Conservation (phyloP, 2,329 filamentous ascomycete genomes). For the Helotiales sp. region DNA sequence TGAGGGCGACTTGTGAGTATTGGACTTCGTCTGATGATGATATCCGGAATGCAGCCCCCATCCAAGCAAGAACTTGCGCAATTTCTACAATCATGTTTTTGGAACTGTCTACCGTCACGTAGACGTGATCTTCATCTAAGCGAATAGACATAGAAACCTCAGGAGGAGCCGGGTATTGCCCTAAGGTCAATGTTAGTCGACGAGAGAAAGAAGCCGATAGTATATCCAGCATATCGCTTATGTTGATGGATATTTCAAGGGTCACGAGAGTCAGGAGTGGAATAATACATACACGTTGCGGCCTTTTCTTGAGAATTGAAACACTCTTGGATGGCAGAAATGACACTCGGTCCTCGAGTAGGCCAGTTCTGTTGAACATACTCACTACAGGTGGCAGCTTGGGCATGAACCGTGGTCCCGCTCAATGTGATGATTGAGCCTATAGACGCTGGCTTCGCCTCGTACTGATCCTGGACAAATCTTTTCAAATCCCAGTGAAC, state of each 20-base stretch:
- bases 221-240: too few species aligned
- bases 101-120: not conserved
- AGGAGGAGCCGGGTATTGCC: not conserved
- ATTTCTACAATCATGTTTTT: not conserved
- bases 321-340: not conserved
- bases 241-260: not conserved
- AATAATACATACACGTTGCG: not conserved
- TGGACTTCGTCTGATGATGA: not conserved
- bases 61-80: not conserved
- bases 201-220: too few species aligned
- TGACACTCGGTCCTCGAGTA: not conserved
- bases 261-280: not conserved
- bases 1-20: not conserved
- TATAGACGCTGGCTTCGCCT: not conserved
- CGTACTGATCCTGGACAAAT: not conserved
- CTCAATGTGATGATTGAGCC: not conserved
- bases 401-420: not conserved
- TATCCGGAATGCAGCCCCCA: not conserved
- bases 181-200: too few species aligned
- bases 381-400: not conserved
- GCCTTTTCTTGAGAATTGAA: not conserved
- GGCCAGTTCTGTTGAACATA: not conserved
- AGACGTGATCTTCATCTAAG: not conserved
- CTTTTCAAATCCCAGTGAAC: not conserved
- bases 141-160: not conserved